Evolutionary conservation across 2,329 filamentous ascomycete genomes (phyloP).

Genomic region (Aspergillus sp.): DNA sequence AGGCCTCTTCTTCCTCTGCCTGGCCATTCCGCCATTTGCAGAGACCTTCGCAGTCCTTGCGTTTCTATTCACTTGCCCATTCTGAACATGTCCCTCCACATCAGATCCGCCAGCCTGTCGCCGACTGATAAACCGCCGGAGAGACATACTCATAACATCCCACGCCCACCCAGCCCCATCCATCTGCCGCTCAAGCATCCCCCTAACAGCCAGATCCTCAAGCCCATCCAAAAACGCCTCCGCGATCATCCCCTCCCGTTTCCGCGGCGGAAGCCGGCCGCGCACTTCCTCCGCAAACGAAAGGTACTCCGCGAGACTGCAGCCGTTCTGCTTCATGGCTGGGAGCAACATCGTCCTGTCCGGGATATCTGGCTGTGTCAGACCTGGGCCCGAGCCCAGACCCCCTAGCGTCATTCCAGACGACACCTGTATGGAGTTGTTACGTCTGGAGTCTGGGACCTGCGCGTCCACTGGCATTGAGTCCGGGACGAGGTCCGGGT

Average conservation of each 20-base stretch:
- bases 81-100: not conserved
- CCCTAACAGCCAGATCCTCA: constrained; percentile 9
- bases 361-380: not conserved
- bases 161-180: constrained; percentile 20
- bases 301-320: constrained; percentile 18
- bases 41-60: not conserved
- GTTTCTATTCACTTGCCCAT: not conserved
- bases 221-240: constrained; percentile 25
- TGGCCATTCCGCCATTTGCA: not conserved
- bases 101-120: too few species aligned
- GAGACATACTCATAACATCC: constrained; percentile 10
- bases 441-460: not conserved
- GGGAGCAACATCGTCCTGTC: not conserved
- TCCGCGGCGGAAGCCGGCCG: constrained; percentile 6
- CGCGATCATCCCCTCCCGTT: constrained; percentile 15
- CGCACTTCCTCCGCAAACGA: constrained; percentile 13
- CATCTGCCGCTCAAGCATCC: constrained; percentile 13
- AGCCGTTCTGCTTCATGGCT: constrained; percentile 13
- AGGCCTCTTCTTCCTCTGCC: constrained; percentile 13
- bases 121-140: not conserved
- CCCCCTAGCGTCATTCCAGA: constrained; percentile 9
- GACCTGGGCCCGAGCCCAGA: not conserved
- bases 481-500: constrained; percentile 9
- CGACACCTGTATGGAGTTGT: not conserved
- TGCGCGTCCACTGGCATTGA: constrained; percentile 5